Evolutionary conservation across 306 rosid genomes (phyloP), one percentile per base, ranked within the genome.

Genomic region (Erythrophleum fordii): DNA sequence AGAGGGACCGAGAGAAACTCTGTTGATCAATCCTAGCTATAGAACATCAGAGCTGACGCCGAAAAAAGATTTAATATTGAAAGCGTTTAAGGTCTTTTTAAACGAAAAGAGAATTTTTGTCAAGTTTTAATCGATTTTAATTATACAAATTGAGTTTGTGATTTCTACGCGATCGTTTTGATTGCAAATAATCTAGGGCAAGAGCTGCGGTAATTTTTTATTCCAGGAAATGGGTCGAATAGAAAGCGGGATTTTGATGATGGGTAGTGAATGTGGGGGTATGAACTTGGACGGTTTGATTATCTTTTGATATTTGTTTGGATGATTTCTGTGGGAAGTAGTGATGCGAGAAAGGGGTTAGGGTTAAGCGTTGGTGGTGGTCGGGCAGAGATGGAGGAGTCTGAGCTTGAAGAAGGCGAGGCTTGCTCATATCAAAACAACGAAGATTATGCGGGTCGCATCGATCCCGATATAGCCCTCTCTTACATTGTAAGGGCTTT

Each of bases 341-440:
- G 98, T 82, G 98, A 95, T 95, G 99, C 83, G 77, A 89, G 93
- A 87, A 85, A 89, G 89, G 94, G 80, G 56, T 53, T 86, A 88
- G 97, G 88, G 86, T 66, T 92, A 81, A 45, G 77, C 84, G 52
- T 70, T 81, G 86, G 81, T 72, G 87, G 85, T 85, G 84, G 70
- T 26, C 73, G 85, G 85, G 56, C 72, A 83, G 95, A 82, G 61
- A 95, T 93, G 98, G 97, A 90, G 75, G 97, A 92, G 85, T 83
- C 90, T 55, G 99, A 95, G 90, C 99, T 90, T 81, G 99, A 95
- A 91, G 98, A 93, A 83, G 99, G 99, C 76, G 99, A 95, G 78
- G 97, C 99, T 1, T 91, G 87, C 82, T 93, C 92, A 58, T 88
- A 78, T 75, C 97, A 91, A 56, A 88, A 91, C 89, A 84, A 86